Evolutionary conservation across 1,139 yeast genomes (phyloP).

Genomic region (Blastobotrys indianensis): DNA sequence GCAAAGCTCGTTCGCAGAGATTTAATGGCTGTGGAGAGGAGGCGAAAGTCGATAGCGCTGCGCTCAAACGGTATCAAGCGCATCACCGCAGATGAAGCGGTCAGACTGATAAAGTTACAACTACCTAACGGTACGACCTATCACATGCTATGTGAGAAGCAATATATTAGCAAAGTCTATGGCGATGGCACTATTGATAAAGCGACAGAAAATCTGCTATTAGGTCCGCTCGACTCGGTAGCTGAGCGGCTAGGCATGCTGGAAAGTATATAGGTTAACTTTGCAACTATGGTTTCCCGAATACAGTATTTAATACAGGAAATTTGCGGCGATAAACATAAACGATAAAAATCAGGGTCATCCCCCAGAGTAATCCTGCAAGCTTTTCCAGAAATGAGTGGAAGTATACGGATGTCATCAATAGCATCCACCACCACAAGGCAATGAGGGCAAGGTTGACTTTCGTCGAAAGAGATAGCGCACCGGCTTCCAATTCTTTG

Average conservation of each 20-base stretch:
- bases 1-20: conserved; percentile 16
- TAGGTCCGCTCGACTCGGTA: conserved; percentile 13
- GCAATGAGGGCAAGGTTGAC: conserved; percentile 41
- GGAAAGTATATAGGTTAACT: too few relatives aligned
- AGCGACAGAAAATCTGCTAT: conserved; percentile 6
- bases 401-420: conserved; percentile 79
- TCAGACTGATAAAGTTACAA: conserved; percentile 17
- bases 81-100: conserved; percentile 19
- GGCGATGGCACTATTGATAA: not conserved
- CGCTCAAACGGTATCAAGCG: not conserved
- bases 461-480: conserved; percentile 20
- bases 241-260: conserved; percentile 6
- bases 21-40: conserved; percentile 8
- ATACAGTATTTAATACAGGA: conserved; percentile 7
- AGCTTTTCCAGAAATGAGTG: conserved; percentile 74
- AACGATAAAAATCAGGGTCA: conserved; percentile 40
- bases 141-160: conserved; percentile 15
- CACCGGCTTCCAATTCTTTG: conserved; percentile 2
- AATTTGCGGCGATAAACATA: conserved; percentile 33
- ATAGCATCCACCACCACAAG: conserved; percentile 82
- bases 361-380: conserved; percentile 60
- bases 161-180: conserved; percentile 12
- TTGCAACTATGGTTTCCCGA: conserved; percentile 9
- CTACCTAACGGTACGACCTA: conserved; percentile 12
- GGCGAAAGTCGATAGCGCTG: not conserved